phyloP scores from a whole-genome alignment of 768 basidiomycete species.

The Paxillus ammoniavirescens region DNA sequence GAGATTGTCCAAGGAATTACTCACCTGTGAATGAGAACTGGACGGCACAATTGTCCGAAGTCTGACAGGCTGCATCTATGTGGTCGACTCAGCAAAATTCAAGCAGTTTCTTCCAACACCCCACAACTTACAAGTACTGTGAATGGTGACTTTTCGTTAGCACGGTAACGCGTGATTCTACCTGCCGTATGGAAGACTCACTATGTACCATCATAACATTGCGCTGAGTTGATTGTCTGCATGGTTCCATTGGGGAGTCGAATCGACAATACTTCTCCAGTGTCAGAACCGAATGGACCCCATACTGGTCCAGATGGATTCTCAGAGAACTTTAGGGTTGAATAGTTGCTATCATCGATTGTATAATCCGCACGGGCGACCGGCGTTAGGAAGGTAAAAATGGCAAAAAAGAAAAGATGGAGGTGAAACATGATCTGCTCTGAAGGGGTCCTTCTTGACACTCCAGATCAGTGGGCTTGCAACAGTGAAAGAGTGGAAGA shows the following conservation, averaged over 20 bases:
- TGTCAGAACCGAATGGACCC: constrained; percentile 24
- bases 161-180: background rate
- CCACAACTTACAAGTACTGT: constrained; percentile 23
- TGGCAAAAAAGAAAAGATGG: background rate
- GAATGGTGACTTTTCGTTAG: background rate
- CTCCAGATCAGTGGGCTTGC: background rate
- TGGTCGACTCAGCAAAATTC: background rate
- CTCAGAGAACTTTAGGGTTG: constrained; percentile 22
- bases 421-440: constrained; percentile 7
- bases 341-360: constrained; percentile 28
- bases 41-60: constrained; percentile 23
- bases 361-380: constrained; percentile 23
- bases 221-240: constrained; percentile 19
- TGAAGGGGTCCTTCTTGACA: background rate
- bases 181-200: constrained; percentile 10
- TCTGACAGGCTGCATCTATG: constrained; percentile 22
- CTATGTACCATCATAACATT: constrained; percentile 26
- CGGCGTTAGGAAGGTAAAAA: background rate
- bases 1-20: background rate
- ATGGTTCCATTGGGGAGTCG: constrained; percentile 27
- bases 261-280: constrained; percentile 17
- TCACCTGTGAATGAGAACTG: constrained; percentile 25
- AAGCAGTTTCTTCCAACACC: background rate
- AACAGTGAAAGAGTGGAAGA: constrained; percentile 8
- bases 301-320: constrained; percentile 28